Evolutionary conservation across 169 alveolate genomes (phyloP).

Genomic region (Nephromyces sp.): DNA sequence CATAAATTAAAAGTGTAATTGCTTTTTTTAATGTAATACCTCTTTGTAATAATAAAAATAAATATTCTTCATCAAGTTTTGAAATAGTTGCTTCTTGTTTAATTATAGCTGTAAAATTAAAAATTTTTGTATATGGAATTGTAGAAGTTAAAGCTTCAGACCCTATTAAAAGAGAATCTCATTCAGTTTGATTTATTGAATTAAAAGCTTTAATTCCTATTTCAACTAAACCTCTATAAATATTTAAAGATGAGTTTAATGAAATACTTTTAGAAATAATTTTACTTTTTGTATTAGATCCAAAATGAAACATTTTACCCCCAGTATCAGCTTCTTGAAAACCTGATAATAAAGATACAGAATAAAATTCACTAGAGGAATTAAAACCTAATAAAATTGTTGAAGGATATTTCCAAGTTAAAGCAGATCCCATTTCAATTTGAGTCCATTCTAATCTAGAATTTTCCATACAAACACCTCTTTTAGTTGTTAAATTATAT

Average conservation of each 20-base stretch:
- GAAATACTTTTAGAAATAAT: constrained; percentile 28
- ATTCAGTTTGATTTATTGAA: not conserved
- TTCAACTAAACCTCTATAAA: constrained; percentile 10
- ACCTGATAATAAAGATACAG: constrained; percentile 6
- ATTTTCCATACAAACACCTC: constrained; percentile 12
- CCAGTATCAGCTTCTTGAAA: constrained; percentile 32
- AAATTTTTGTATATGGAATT: not conserved
- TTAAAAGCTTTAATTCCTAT: not conserved
- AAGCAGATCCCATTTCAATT: constrained; percentile 22
- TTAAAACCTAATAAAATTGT: constrained; percentile 13
- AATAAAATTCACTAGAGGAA: constrained; percentile 8
- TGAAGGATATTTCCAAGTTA: constrained; percentile 27
- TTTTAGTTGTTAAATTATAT: constrained; percentile 32
- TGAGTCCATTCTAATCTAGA: constrained; percentile 12
- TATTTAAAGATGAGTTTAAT: not conserved
- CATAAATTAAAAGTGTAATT: not conserved
- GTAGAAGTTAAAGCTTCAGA: not conserved
- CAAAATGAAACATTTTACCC: constrained; percentile 25
- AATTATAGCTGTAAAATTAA: not conserved
- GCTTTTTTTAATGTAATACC: not conserved
- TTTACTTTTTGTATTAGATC: constrained; percentile 2
- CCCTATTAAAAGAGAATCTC: constrained; percentile 12
- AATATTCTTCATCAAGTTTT: not conserved
- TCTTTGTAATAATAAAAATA: not conserved
- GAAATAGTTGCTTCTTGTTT: not conserved